Base-by-base conservation (phyloP, 306 rosid genomes). In the Sindora glabra region DNA sequence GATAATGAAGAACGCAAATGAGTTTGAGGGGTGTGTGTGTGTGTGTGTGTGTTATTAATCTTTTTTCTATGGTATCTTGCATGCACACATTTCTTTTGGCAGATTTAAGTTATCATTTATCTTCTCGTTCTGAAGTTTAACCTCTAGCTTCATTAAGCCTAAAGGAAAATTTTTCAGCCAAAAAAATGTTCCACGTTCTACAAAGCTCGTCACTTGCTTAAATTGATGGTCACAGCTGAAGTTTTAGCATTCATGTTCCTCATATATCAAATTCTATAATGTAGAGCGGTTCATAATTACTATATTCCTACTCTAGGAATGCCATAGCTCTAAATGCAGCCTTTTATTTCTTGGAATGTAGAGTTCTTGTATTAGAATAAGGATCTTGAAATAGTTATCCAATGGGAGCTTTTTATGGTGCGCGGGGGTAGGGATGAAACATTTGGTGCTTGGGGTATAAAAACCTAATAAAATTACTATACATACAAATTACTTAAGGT, bases 1-100 rank as follows among this genome's bases (percentile, higher is more conserved):
- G 86, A 92, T 92, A 33, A 86, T 92, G 96, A 80, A 72, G 57
- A 86, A 84, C 48, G 81, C 88, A 5, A 81, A 57, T 76, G 98
- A 88, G 32, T 88, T 88, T 37, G 98, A 92, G 98, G 98, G n/a
- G n/a, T n/a, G n/a, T n/a, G n/a, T n/a, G n/a, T n/a, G n/a, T n/a
- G n/a, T n/a, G n/a, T n/a, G n/a, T n/a, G n/a, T 92, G 47, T 45
- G 60, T 70, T 34, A 55, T 26, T 64, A 41, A 32, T 36, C 24
- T 39, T 64, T 29, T 6, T 23, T 48, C 42, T 29, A 47, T 34
- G 17, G 22, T 40, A 3, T 24, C 48, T 50, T 12, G 29, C 70
- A 41, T 12, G 22, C 39, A 22, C 47, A 26, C 30, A 10, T 24
- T 21, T n/a, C 44, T 8, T 47, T 53, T 25, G 2, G 15, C 23